These are phyloP conservation scores for Polysphondylium violaceum DNA, from an alignment of 78 protist species.

Conservation along the genomic window DNA sequence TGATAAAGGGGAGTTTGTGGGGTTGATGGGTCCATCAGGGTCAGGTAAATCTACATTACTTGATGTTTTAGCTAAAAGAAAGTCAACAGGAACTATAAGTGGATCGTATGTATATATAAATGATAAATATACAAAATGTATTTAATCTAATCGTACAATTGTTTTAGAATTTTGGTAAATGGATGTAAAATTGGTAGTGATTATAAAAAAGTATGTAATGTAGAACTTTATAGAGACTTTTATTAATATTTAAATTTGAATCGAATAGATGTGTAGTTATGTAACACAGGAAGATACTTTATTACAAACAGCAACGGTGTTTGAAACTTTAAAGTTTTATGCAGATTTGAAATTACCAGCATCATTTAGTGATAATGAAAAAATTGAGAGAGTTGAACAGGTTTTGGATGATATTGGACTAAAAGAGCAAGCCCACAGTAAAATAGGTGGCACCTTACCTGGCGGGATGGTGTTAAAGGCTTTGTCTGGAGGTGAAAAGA, in stretches of 20 bases:
- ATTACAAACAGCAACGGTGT: slow-evolving; percentile 49
- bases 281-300: slow-evolving; percentile 65
- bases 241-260: too few relatives aligned
- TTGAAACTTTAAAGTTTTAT: slow-evolving; percentile 60
- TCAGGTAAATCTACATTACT: slow-evolving; percentile 52
- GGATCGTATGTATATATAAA: too few relatives aligned
- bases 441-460: slow-evolving; percentile 73
- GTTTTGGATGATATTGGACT: slow-evolving; percentile 71
- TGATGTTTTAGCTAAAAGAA: slow-evolving; percentile 30
- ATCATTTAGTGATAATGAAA: background rate
- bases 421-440: slow-evolving; percentile 19
- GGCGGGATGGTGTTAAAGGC: slow-evolving; percentile 68
- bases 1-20: slow-evolving; percentile 12
- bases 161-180: slow-evolving; percentile 7
- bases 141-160: too few relatives aligned
- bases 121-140: too few relatives aligned
- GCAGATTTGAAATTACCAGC: slow-evolving; percentile 52
- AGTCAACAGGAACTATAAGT: slow-evolving; percentile 27
- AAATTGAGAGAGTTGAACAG: slow-evolving; percentile 19
- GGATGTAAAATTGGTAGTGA: background rate
- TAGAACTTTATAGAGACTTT: too few relatives aligned
- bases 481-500: slow-evolving; percentile 84
- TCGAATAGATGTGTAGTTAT: slow-evolving; percentile 24
- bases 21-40: slow-evolving; percentile 36
- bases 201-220: background rate